Conservation (phyloP, 768 basidiomycete species). For the Suillus discolor region DNA sequence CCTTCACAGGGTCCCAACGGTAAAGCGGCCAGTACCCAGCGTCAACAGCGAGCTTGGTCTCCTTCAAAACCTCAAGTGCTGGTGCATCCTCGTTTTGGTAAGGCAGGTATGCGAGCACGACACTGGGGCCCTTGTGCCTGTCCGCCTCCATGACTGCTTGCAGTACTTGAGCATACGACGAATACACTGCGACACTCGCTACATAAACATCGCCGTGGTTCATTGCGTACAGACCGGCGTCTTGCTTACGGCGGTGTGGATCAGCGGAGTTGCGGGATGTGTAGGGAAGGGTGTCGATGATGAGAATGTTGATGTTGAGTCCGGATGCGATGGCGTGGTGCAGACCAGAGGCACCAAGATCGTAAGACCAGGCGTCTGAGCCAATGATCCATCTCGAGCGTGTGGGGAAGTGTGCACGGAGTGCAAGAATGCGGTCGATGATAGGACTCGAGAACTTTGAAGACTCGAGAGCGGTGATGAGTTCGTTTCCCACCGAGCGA, state of each 20-base stretch:
- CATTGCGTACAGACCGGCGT: constrained; percentile 97
- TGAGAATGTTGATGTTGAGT: constrained; percentile 91
- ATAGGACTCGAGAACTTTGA: constrained; percentile 41
- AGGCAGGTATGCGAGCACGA: constrained; percentile 93
- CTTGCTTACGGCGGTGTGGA: constrained; percentile 84
- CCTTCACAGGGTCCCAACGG: constrained; percentile 93
- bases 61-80: constrained; percentile 91
- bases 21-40: constrained; percentile 98
- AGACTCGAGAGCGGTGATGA: constrained; percentile 52
- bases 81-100: constrained; percentile 75
- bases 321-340: constrained; percentile 93
- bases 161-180: constrained; percentile 92
- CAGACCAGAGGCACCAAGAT: constrained; percentile 92
- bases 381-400: constrained; percentile 95
- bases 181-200: constrained; percentile 93
- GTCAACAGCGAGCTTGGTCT: constrained; percentile 96
- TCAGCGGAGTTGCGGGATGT: constrained; percentile 70
- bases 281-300: constrained; percentile 93
- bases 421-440: constrained; percentile 58
- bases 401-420: constrained; percentile 63
- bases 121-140: constrained; percentile 82
- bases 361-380: constrained; percentile 97
- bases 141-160: constrained; percentile 93
- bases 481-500: constrained; percentile 55
- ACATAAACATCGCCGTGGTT: constrained; percentile 98